Evolutionary conservation across 805 yeast genomes (phyloP).

Genomic region (Peterozyma toletana): DNA sequence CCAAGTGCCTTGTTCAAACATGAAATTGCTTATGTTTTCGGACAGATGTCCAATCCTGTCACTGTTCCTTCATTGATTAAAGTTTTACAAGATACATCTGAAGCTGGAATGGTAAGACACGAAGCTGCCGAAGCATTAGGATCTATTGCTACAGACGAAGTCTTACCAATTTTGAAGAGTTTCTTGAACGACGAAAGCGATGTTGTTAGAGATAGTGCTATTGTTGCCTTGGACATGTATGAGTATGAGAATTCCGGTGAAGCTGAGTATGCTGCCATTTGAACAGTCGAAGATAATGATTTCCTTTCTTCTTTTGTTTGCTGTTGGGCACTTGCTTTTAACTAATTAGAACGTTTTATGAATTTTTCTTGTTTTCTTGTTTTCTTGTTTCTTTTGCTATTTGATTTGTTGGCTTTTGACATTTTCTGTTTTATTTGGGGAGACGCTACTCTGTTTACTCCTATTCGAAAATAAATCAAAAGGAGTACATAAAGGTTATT

Average conservation of each 20-base stretch:
- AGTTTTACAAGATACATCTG: conserved; percentile 66
- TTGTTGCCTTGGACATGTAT: conserved; percentile 97
- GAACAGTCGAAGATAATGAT: background rate
- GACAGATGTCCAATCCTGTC: conserved; percentile 91
- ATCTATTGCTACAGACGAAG: conserved; percentile 92
- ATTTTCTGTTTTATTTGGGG: no score
- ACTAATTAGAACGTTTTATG: background rate
- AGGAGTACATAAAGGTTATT: no score
- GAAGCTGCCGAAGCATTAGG: conserved; percentile 99
- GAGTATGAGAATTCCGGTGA: conserved; percentile 86
- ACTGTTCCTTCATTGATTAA: conserved; percentile 83
- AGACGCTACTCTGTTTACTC: no score
- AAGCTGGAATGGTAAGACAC: conserved; percentile 99
- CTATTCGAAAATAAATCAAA: no score
- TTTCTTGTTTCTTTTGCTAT: background rate
- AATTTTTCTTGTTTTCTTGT: background rate
- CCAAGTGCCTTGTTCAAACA: conserved; percentile 93
- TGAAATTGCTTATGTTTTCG: conserved; percentile 97
- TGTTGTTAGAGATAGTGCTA: conserved; percentile 94
- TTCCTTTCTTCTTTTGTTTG: no score
- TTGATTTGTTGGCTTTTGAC: no score
- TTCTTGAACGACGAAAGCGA: conserved; percentile 75
- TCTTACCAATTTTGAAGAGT: conserved; percentile 76
- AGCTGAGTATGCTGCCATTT: conserved; percentile 59
- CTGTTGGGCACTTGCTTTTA: conserved; percentile 1